These are phyloP conservation scores for Sporothrix humicola DNA, from an alignment of 2,329 filamentous ascomycete species.

Conservation along the genomic window DNA sequence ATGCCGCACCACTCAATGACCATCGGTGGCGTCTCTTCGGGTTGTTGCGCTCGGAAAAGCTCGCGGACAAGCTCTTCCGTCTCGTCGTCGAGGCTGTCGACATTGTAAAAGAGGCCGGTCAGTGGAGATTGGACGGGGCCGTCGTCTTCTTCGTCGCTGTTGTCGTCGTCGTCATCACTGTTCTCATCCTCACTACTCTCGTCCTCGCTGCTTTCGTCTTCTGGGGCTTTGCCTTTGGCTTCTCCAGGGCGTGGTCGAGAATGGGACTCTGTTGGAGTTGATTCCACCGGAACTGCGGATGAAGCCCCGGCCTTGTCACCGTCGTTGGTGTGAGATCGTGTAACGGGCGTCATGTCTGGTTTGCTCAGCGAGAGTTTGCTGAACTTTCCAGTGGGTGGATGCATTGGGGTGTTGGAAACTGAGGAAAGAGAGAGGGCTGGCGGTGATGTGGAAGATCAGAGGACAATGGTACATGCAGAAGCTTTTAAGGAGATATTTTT, in stretches of 20 bases:
- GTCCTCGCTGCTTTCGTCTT: background rate
- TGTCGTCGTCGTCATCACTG: background rate
- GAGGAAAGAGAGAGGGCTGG: background rate
- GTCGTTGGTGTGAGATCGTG: conserved; percentile 32
- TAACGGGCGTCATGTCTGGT: conserved; percentile 35
- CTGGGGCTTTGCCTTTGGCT: too few species aligned
- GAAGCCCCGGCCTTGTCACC: background rate
- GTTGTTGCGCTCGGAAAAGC: conserved; percentile 46
- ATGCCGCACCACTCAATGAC: conserved; percentile 56
- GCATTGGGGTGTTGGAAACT: conserved; percentile 28
- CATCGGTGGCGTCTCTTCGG: conserved; percentile 54
- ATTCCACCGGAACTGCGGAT: too few species aligned
- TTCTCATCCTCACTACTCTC: background rate
- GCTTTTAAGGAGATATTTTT: background rate
- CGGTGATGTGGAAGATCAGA: background rate
- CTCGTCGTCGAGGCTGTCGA: conserved; percentile 43
- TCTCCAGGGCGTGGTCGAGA: too few species aligned
- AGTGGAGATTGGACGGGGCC: conserved; percentile 44
- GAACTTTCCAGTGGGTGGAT: conserved; percentile 31
- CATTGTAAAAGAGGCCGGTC: conserved; percentile 45
- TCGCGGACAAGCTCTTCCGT: conserved; percentile 47
- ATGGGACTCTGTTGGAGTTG: too few species aligned
- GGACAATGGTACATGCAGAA: background rate
- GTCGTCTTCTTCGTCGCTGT: conserved; percentile 43
- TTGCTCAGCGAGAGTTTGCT: conserved; percentile 34